These are phyloP conservation scores for Vaccinium corymbosum DNA, from an alignment of 148 eudicot genomes.

Conservation along the genomic window DNA sequence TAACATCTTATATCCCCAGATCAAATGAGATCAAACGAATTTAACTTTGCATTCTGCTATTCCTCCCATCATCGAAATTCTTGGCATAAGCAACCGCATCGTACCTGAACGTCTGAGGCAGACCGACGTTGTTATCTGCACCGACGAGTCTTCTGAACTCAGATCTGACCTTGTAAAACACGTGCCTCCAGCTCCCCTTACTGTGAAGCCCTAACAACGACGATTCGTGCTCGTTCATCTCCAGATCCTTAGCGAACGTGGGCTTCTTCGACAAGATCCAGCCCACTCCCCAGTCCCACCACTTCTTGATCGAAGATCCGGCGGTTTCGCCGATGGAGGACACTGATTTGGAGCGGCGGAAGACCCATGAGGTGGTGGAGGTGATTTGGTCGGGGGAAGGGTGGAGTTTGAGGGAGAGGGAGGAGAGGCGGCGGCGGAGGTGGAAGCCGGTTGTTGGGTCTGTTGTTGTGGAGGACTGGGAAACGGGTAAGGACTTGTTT, in stretches of 20 bases:
- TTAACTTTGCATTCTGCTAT: not conserved
- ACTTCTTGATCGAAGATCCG: conserved; percentile 43
- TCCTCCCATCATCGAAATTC: conserved; percentile 19
- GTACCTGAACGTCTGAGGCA: conserved; percentile 60
- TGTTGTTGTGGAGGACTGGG: conserved; percentile 20
- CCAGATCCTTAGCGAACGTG: conserved; percentile 62
- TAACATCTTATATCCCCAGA: too few relatives aligned
- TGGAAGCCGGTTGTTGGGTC: not conserved
- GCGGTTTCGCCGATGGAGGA: conserved; percentile 53
- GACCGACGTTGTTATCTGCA: conserved; percentile 34
- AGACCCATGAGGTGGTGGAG: conserved; percentile 32
- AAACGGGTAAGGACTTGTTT: conserved; percentile 39
- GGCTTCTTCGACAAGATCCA: conserved; percentile 78
- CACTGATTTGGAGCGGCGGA: conserved; percentile 51
- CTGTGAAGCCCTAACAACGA: conserved; percentile 44
- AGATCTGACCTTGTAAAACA: conserved; percentile 53
- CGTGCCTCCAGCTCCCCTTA: conserved; percentile 62
- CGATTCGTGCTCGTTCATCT: conserved; percentile 78
- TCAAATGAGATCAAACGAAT: not conserved
- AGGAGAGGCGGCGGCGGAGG: conserved; percentile 54
- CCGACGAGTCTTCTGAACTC: conserved; percentile 47
- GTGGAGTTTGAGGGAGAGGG: conserved; percentile 49
- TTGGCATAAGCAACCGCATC: conserved; percentile 3
- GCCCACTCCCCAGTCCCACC: conserved; percentile 73
- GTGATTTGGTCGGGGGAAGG: conserved; percentile 23